Percentiles rank a stretch among this genome's conserved stretches.
These are phyloP conservation scores for Leishmania tropica DNA, from an alignment of 208 protist genomes.

Conservation along the genomic window DNA sequence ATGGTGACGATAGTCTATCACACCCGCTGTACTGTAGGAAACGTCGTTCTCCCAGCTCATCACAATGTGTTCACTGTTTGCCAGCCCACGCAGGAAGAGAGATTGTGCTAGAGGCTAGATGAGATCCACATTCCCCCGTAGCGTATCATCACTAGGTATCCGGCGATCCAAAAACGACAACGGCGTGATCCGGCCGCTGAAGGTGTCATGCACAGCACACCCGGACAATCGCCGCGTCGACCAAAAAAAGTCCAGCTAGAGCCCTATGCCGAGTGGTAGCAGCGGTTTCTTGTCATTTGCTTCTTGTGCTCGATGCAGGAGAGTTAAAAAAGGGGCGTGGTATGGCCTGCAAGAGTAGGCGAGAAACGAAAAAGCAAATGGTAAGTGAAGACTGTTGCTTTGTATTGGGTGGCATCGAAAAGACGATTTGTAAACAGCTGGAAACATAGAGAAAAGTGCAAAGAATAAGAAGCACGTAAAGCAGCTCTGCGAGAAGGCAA, in stretches of 20 bases:
- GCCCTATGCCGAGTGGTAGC: not conserved
- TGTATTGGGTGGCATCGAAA: not conserved
- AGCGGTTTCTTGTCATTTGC: not conserved
- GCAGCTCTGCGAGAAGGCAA: not conserved
- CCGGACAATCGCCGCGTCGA: slow-evolving; percentile 25
- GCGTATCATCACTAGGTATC: slow-evolving; percentile 23
- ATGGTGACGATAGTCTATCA: slow-evolving; percentile 20
- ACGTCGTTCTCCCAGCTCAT: slow-evolving; percentile 22
- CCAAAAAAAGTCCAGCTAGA: not conserved
- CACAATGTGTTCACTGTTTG: slow-evolving; percentile 4
- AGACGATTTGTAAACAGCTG: not conserved
- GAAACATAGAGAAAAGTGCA: not conserved
- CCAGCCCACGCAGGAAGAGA: slow-evolving; percentile 13
- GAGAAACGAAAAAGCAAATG: not conserved
- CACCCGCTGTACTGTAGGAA: slow-evolving; percentile 10
- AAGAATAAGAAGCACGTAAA: not conserved
- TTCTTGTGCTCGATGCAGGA: not conserved
- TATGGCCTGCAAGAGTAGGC: not conserved
- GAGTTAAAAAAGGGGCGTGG: not conserved
- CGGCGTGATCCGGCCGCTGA: slow-evolving; percentile 19
- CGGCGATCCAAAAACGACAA: slow-evolving; percentile 26
- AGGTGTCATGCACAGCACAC: slow-evolving; percentile 32
- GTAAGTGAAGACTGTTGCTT: not conserved
- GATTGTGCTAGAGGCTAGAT: slow-evolving; percentile 27
- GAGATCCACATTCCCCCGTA: slow-evolving; percentile 26